These are phyloP conservation scores for Salix purpurea DNA, from an alignment of 345 rosid species.

Conservation along the genomic window DNA sequence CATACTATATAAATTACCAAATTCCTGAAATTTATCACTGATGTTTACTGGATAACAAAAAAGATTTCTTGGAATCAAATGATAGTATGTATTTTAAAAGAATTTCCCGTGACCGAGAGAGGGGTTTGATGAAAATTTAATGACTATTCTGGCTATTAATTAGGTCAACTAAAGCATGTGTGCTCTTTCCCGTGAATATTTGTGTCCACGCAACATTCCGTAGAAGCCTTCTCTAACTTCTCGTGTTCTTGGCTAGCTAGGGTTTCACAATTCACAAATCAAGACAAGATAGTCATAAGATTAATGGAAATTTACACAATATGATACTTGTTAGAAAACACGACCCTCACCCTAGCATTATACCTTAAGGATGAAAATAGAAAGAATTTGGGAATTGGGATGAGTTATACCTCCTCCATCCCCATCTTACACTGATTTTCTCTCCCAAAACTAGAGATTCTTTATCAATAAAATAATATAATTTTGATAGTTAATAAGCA, in stretches of 20 bases:
- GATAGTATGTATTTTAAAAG: not conserved
- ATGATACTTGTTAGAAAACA: not conserved
- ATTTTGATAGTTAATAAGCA: too few relatives aligned
- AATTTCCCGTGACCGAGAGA: not conserved
- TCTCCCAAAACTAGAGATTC: too few relatives aligned
- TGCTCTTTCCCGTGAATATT: slow-evolving; percentile 33
- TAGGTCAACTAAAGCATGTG: slow-evolving; percentile 10
- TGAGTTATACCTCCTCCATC: too few relatives aligned
- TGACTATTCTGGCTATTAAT: not conserved
- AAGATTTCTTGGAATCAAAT: not conserved
- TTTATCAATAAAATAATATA: too few relatives aligned
- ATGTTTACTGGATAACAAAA: not conserved
- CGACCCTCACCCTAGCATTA: not conserved
- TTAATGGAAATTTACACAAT: not conserved
- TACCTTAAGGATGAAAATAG: too few relatives aligned
- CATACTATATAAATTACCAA: too few relatives aligned
- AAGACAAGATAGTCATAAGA: not conserved
- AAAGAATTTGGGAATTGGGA: too few relatives aligned
- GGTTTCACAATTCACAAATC: slow-evolving; percentile 20
- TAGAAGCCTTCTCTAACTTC: not conserved
- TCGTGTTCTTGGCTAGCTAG: slow-evolving; percentile 11
- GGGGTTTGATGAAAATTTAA: not conserved
- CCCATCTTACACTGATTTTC: too few relatives aligned
- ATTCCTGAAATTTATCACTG: not conserved
- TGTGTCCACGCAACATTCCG: slow-evolving; percentile 41